phyloP scores from a whole-genome alignment of 1,284 basidiomycete genomes.

The Inonotus hispidus region DNA sequence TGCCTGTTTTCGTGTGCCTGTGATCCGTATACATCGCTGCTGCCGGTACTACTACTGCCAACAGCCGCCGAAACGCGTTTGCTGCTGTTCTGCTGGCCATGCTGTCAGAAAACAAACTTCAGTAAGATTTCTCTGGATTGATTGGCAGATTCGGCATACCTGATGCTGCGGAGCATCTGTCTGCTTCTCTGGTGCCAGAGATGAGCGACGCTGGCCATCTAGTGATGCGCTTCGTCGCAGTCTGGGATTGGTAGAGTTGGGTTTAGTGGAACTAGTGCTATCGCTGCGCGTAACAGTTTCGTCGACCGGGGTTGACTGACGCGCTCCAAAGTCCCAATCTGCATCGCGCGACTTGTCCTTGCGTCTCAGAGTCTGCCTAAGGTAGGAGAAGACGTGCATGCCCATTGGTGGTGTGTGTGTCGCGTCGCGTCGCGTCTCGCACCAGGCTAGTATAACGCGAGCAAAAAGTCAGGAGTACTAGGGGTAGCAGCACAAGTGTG shows the following conservation, averaged over 20 bases:
- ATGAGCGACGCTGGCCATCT: not conserved
- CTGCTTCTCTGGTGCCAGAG: not conserved
- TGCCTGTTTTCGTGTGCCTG: not conserved
- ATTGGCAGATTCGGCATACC: not conserved
- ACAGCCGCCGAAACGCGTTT: constrained; percentile 1
- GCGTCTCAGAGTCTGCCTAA: constrained; percentile 14
- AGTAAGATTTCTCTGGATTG: not conserved
- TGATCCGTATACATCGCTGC: not conserved
- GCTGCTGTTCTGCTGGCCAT: constrained; percentile 1
- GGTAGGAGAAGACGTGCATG: constrained; percentile 17
- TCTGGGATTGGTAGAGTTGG: not conserved
- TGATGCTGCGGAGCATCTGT: not conserved
- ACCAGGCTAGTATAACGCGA: not conserved
- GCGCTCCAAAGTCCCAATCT: constrained; percentile 19
- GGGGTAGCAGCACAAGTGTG: not conserved
- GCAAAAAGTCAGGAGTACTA: not conserved
- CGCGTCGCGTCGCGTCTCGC: not conserved
- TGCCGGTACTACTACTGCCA: not conserved
- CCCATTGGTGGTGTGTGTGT: not conserved
- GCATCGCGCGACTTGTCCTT: constrained; percentile 14
- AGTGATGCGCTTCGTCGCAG: constrained; percentile 8
- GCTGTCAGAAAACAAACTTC: not conserved
- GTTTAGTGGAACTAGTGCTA: not conserved
- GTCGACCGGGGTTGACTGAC: constrained; percentile 8
- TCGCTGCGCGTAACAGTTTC: not conserved